phyloP scores from a whole-genome alignment of 495 filamentous ascomycete species.

The Cairneyella variabilis region DNA sequence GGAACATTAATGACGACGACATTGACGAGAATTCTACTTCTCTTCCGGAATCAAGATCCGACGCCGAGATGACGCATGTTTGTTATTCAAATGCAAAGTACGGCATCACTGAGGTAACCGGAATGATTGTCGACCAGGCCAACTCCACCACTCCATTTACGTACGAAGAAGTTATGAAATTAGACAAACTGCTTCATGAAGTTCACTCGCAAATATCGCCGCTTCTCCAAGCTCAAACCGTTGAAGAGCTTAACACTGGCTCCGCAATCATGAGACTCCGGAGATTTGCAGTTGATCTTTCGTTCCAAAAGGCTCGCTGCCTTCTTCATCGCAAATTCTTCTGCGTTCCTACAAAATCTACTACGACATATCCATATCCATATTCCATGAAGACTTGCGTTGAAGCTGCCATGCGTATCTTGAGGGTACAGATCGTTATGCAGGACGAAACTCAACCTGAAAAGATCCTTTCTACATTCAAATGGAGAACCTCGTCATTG shows the following conservation, averaged over 20 bases:
- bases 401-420: constrained; percentile 60
- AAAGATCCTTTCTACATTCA: constrained; percentile 28
- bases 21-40: constrained; percentile 38
- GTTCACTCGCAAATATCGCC: constrained; percentile 50
- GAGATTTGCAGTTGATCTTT: constrained; percentile 60
- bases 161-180: constrained; percentile 66
- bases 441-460: constrained; percentile 34
- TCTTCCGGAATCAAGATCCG: constrained; percentile 39
- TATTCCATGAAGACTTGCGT: constrained; percentile 69
- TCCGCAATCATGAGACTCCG: constrained; percentile 59
- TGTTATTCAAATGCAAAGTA: constrained; percentile 44
- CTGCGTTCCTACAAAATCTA: constrained; percentile 46
- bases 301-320: constrained; percentile 67
- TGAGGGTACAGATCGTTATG: constrained; percentile 40
- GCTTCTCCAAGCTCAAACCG: constrained; percentile 52
- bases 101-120: constrained; percentile 32
- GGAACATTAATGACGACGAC: constrained; percentile 47
- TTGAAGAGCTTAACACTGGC: constrained; percentile 61
- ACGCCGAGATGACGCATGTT: constrained; percentile 39
- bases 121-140: constrained; percentile 35
- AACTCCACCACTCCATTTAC: constrained; percentile 33
- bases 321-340: constrained; percentile 73
- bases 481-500: constrained; percentile 40
- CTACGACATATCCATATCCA: constrained; percentile 50
- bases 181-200: constrained; percentile 61